Conservation (phyloP, 352 stramenopile genomes). For the Globisporangium ultimum region DNA sequence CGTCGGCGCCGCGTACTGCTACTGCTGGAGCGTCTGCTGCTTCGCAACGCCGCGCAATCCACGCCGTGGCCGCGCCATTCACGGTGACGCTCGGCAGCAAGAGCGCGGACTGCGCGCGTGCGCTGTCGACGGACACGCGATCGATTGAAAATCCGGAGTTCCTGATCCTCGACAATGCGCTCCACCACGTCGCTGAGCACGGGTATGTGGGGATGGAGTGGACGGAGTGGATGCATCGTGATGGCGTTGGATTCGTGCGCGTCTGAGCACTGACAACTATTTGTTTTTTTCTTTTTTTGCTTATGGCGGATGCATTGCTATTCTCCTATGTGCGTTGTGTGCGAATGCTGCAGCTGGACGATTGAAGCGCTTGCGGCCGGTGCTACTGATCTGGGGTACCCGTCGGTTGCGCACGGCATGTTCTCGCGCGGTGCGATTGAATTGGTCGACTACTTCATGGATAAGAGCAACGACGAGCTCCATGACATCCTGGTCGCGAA, state of each 20-base stretch:
- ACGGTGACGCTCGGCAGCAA: too few relatives aligned
- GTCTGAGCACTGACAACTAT: constrained; percentile 8
- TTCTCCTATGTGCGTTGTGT: too few relatives aligned
- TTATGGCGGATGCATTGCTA: too few relatives aligned
- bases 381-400: constrained; percentile 61
- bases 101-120: background rate
- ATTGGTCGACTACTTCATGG: constrained; percentile 85
- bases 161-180: constrained; percentile 49
- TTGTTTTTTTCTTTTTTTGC: background rate
- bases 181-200: constrained; percentile 40
- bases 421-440: constrained; percentile 73
- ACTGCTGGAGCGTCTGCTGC: background rate
- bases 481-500: constrained; percentile 55
- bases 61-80: too few relatives aligned
- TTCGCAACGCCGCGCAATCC: background rate
- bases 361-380: constrained; percentile 71
- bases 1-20: background rate
- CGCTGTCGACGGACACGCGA: background rate
- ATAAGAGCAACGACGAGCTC: constrained; percentile 57
- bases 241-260: constrained; percentile 6
- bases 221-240: background rate
- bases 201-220: constrained; percentile 29
- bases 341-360: constrained; percentile 46
- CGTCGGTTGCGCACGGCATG: constrained; percentile 82
- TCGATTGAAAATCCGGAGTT: constrained; percentile 37